Base-by-base conservation (phyloP, 78 protist species). In the Acrasis kona region DNA sequence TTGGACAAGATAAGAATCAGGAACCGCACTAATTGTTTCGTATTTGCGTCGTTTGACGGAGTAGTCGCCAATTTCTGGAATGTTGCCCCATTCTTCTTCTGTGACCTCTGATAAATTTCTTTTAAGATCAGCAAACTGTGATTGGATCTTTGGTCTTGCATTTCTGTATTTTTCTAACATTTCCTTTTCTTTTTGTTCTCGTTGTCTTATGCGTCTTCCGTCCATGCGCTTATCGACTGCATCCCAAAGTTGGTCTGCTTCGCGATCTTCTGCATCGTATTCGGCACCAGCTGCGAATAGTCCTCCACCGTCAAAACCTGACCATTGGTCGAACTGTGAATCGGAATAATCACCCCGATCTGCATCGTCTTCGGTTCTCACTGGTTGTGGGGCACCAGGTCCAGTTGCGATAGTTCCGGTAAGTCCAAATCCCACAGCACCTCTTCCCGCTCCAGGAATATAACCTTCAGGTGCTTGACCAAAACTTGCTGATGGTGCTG, bases 341-440 rank as follows among this genome's bases (percentile, higher is more conserved):
- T 91, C 92, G 36, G 39, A 31, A 28, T 84, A 29, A 39, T 74
- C 82, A 10, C 73, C 65, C 64, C 27, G 77, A 40, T 76, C 50
- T 35, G 70, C 68, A 41, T 77, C 39, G 70, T n/a, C 67, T 19
- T 67, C 71, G 19, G n/a, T n/a, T n/a, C n/a, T n/a, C n/a, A n/a
- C n/a, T n/a, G n/a, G n/a, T n/a, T n/a, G n/a, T n/a, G n/a, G n/a
- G n/a, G n/a, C n/a, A n/a, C n/a, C n/a, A n/a, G n/a, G n/a, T 50
- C 19, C 19, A 19, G 34, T 50, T 6, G 97, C 98, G 39, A 93
- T 89, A 39, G 92, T 96, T 2, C 88, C 77, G n/a, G 97, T 84
- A 1, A 96, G 92, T 9, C 96, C 92, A 83, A 95, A 95, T 30
- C 96, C 96, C 0, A 75, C 35, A 7, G 98, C 98, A 28, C 96